Conservation (phyloP, 495 filamentous ascomycete genomes). For the Podospora pseudopauciseta region DNA sequence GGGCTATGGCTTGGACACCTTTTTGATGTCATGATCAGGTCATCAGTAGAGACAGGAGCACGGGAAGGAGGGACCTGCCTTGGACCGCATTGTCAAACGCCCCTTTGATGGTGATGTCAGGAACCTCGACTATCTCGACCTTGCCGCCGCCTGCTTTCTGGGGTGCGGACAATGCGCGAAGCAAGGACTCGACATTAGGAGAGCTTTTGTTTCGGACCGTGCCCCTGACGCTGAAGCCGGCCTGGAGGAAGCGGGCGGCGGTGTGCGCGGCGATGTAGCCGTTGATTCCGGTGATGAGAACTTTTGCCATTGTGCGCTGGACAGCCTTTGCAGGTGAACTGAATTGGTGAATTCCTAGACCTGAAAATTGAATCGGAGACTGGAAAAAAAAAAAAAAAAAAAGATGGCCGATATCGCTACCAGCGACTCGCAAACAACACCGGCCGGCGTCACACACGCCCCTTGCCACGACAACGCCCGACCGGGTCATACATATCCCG, state of each 20-base stretch:
- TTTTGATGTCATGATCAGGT: not conserved
- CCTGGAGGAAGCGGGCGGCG: slow-evolving; percentile 44
- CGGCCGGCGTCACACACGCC: not conserved
- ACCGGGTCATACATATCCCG: not conserved
- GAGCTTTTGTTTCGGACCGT: slow-evolving; percentile 37
- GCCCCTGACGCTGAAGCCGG: slow-evolving; percentile 50
- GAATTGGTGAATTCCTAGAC: not conserved
- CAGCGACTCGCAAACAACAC: not conserved
- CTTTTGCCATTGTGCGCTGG: not conserved
- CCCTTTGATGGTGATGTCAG: slow-evolving; percentile 37
- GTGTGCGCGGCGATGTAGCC: slow-evolving; percentile 54
- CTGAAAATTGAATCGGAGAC: not conserved
- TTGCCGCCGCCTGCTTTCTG: slow-evolving; percentile 27
- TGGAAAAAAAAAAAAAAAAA: not conserved
- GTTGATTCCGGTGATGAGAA: slow-evolving; percentile 54
- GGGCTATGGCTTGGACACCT: slow-evolving; percentile 32
- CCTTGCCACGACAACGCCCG: not conserved
- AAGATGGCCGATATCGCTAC: not conserved
- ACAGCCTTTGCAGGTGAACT: not conserved
- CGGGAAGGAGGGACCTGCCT: slow-evolving; percentile 19
- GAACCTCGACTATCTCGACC: slow-evolving; percentile 39
- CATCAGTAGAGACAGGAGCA: not conserved
- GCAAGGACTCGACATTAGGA: slow-evolving; percentile 43
- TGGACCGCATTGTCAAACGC: slow-evolving; percentile 43
- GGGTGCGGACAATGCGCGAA: slow-evolving; percentile 50